Evolutionary conservation across 441 rosid species (phyloP).

Genomic region (Aleurites moluccanus): DNA sequence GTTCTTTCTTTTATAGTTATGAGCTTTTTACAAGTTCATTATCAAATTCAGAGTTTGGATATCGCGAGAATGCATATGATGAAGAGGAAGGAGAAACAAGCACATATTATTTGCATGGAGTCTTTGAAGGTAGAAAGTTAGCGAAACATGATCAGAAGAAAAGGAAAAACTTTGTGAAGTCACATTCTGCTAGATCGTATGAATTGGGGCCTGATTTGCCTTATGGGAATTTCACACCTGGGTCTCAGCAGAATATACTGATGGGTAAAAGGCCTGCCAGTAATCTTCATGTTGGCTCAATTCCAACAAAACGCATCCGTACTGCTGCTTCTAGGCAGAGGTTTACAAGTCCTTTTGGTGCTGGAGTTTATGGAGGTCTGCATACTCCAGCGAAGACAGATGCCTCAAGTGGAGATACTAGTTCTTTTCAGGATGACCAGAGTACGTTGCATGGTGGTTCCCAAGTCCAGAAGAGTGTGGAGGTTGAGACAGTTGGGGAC

Average conservation of each 20-base stretch:
- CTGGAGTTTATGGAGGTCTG: slow-evolving; percentile 53
- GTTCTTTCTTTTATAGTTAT: slow-evolving; percentile 29
- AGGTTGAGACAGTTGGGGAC: slow-evolving; percentile 77
- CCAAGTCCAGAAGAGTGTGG: slow-evolving; percentile 70
- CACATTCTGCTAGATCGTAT: slow-evolving; percentile 59
- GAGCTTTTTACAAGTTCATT: slow-evolving; percentile 32
- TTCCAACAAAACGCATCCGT: slow-evolving; percentile 93
- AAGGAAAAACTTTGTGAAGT: slow-evolving; percentile 52
- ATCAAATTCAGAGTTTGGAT: slow-evolving; percentile 53
- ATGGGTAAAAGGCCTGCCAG: slow-evolving; percentile 69
- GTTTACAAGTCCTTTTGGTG: slow-evolving; percentile 60
- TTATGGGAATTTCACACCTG: slow-evolving; percentile 47
- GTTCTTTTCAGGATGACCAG: slow-evolving; percentile 95
- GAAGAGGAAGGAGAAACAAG: slow-evolving; percentile 95
- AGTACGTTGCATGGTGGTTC: slow-evolving; percentile 83
- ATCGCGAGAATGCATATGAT: slow-evolving; percentile 53
- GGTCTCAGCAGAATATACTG: slow-evolving; percentile 49
- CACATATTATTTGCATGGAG: slow-evolving; percentile 67
- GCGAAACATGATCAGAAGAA: slow-evolving; percentile 63
- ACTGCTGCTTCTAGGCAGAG: slow-evolving; percentile 93
- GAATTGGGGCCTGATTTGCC: slow-evolving; percentile 64
- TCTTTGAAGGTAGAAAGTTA: slow-evolving; percentile 56
- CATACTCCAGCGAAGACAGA: slow-evolving; percentile 68
- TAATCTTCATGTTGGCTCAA: slow-evolving; percentile 60
- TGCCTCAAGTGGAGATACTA: slow-evolving; percentile 98